Conservation (phyloP, 495 filamentous ascomycete genomes). For the Hypomontagnella monticulosa region DNA sequence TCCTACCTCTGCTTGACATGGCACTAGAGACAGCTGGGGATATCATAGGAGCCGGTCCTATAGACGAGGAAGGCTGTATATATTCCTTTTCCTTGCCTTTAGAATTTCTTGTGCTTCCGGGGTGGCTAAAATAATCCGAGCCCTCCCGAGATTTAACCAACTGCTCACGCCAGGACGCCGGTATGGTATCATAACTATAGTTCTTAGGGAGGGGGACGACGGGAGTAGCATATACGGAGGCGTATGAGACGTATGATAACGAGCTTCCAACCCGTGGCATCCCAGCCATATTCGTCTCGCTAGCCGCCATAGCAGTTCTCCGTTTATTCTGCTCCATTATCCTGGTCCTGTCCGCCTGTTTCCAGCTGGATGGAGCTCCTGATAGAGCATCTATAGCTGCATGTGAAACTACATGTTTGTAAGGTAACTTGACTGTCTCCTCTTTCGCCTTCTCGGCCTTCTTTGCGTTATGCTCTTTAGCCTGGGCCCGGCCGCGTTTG, state of each 20-base stretch:
- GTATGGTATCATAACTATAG: constrained; percentile 55
- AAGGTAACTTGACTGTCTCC: constrained; percentile 54
- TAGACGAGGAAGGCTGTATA: constrained; percentile 13
- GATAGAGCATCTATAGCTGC: constrained; percentile 65
- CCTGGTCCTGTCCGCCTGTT: constrained; percentile 50
- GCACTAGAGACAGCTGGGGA: constrained; percentile 28
- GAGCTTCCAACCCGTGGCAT: constrained; percentile 56
- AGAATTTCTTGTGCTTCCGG: constrained; percentile 16
- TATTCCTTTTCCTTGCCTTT: constrained; percentile 41
- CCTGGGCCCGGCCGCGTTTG: constrained; percentile 57
- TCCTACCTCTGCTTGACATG: constrained; percentile 27
- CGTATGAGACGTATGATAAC: constrained; percentile 55
- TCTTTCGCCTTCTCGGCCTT: constrained; percentile 53
- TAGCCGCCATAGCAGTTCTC: constrained; percentile 53
- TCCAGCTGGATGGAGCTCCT: constrained; percentile 61
- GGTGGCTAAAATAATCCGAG: constrained; percentile 24
- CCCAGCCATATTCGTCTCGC: constrained; percentile 38
- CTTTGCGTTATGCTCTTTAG: constrained; percentile 60
- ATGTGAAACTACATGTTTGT: constrained; percentile 66
- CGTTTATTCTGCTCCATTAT: constrained; percentile 57
- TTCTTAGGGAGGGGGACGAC: constrained; percentile 52
- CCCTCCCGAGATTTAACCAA: constrained; percentile 22
- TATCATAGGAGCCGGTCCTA: constrained; percentile 12
- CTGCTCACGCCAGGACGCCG: constrained; percentile 44
- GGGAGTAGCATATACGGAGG: constrained; percentile 52